phyloP scores from a whole-genome alignment of 768 basidiomycete genomes.

The Pisolithus sp. region DNA sequence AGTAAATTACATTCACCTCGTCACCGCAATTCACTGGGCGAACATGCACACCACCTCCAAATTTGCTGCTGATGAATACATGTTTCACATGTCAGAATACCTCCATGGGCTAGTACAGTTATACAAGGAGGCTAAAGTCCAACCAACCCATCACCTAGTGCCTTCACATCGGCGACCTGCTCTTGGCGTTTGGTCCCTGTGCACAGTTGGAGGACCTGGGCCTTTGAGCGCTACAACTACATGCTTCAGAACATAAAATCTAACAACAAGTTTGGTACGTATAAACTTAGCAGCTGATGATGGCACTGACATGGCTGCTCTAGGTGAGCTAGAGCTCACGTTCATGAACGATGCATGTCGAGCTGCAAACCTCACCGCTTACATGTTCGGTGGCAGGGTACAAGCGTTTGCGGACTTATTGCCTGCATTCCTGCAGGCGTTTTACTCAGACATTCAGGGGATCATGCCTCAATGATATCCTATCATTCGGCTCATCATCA shows the following conservation, averaged over 20 bases:
- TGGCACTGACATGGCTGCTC: no score
- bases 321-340: no score
- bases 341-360: no score
- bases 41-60: neutral
- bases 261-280: neutral
- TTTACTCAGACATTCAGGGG: no score
- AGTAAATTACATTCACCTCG: neutral
- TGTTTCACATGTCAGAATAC: slow-evolving; percentile 16
- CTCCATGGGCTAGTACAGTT: slow-evolving; percentile 23
- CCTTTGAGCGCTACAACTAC: slow-evolving; percentile 32
- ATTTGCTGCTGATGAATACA: neutral
- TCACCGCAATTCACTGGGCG: neutral
- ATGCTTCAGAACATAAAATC: slow-evolving; percentile 15
- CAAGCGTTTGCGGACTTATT: no score
- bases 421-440: no score
- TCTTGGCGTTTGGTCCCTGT: slow-evolving; percentile 31
- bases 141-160: slow-evolving; percentile 32
- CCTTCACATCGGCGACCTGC: slow-evolving; percentile 31
- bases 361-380: no score
- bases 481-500: no score
- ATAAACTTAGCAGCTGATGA: neutral
- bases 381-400: no score
- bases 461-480: no score
- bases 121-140: slow-evolving; percentile 23
- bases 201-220: slow-evolving; percentile 32